These are phyloP conservation scores for Cyberlindnera samutprakarnensis DNA, from an alignment of 805 yeast species.

Conservation along the genomic window DNA sequence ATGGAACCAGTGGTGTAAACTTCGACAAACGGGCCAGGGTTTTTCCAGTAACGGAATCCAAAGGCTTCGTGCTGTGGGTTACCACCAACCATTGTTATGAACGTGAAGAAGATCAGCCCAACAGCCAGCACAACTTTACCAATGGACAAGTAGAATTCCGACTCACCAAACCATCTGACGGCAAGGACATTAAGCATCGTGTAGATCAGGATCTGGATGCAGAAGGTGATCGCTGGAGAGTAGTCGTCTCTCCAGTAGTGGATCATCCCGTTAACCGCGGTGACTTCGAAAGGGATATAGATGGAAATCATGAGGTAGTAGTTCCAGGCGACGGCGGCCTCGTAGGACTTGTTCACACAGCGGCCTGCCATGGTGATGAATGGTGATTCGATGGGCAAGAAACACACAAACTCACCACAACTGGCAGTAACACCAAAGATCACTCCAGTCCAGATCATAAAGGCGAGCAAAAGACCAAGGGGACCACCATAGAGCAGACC, in stretches of 20 bases:
- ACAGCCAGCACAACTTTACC: constrained; percentile 57
- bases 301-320: constrained; percentile 47
- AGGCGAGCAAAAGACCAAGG: constrained; percentile 30
- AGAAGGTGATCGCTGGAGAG: constrained; percentile 56
- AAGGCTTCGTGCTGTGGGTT: constrained; percentile 59
- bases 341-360: constrained; percentile 52
- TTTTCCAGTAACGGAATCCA: constrained; percentile 49
- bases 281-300: constrained; percentile 41
- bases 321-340: constrained; percentile 55
- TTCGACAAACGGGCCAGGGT: constrained; percentile 45
- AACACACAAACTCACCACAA: constrained; percentile 51
- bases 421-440: constrained; percentile 46
- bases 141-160: constrained; percentile 55
- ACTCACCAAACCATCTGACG: constrained; percentile 46
- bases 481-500: constrained; percentile 65
- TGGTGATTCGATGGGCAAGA: constrained; percentile 58
- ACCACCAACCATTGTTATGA: constrained; percentile 79
- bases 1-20: constrained; percentile 44
- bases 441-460: constrained; percentile 40
- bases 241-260: constrained; percentile 59
- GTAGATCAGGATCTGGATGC: constrained; percentile 43
- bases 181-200: constrained; percentile 44
- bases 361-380: constrained; percentile 49
- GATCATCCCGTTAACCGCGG: constrained; percentile 47
- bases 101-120: constrained; percentile 65